Evolutionary conservation across 2,329 filamentous ascomycete species (phyloP), one percentile per base, ranked within the genome.

Genomic region (Sporothrix mexicana): DNA sequence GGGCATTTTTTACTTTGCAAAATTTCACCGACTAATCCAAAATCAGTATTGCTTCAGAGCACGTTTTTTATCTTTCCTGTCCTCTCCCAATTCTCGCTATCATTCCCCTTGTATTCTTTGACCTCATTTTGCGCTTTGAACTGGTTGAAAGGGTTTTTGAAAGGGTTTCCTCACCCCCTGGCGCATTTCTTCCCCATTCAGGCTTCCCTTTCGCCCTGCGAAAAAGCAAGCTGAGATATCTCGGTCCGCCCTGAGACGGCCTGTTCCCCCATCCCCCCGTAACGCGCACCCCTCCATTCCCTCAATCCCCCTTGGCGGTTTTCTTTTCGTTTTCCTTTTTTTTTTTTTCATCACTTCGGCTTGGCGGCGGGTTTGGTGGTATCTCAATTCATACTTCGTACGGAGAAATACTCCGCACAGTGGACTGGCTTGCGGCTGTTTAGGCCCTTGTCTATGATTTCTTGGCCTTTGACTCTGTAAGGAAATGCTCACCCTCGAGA

Each of bases 191-290:
- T 3, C 25, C 25, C 25, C 30, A 12, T 61, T 61, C 15, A 41
- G 17, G 57, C 30, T 47, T 45, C 30, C 57, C 30, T 47, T 64
- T 25, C n/a, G 20, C 61, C 41, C 41, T 25, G n/a, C 20, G 36
- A 15, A 66, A 36, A 36, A 36, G 30, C 30, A 36, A 36, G 30
- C 61, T 66, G 61, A 41, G 59, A 41, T 64, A 45, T 64, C n/a
- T 64, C 59, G 59, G 36, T 66, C 61, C 61, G 61, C n/a, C 41
- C 41, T 66, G 61, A 66, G 61, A 66, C 61, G 10, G n/a, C 41
- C 25, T 13, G 20, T 23, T n/a, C n/a, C 30, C 61, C 12, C 1
- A 41, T 43, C 41, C 10, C 59, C 59, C 59, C 59, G 59, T 45
- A 64, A 45, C 59, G n/a, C 36, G 59, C 59, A 64, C 41, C 13